Percentiles rank a stretch among this genome's conserved stretches.
These are phyloP conservation scores for Botrytis fabae DNA, from an alignment of 2,329 filamentous ascomycete species.

Conservation along the genomic window DNA sequence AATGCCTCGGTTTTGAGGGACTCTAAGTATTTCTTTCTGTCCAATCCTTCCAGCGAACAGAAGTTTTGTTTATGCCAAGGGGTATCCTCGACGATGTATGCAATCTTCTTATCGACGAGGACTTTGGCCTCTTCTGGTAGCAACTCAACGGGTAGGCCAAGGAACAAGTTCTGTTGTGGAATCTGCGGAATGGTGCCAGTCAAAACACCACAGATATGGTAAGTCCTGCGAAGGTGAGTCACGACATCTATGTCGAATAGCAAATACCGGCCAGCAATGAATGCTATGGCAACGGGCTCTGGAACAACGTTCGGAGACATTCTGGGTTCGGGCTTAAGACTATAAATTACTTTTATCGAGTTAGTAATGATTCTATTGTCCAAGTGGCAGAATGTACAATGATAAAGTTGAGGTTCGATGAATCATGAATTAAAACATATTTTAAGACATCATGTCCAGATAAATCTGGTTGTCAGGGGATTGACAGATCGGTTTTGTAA, in stretches of 20 bases:
- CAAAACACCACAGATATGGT: conserved; percentile 84
- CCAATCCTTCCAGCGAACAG: conserved; percentile 55
- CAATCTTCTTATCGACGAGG: conserved; percentile 74
- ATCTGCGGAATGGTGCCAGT: conserved; percentile 88
- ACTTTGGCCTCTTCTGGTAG: conserved; percentile 86
- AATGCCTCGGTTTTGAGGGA: conserved; percentile 49
- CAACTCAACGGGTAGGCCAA: conserved; percentile 83
- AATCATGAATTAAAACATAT: conserved; percentile 52
- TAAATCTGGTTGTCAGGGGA: conserved; percentile 64
- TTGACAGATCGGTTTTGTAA: conserved; percentile 76
- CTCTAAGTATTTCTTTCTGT: conserved; percentile 64
- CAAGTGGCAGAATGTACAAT: not conserved
- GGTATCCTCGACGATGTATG: conserved; percentile 78
- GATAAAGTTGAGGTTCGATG: conserved; percentile 37
- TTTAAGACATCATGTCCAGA: conserved; percentile 50
- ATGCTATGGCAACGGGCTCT: conserved; percentile 74
- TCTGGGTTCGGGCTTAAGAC: not conserved
- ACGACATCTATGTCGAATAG: conserved; percentile 85
- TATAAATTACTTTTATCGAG: not conserved
- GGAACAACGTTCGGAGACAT: conserved; percentile 30
- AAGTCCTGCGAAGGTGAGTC: conserved; percentile 71
- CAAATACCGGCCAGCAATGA: conserved; percentile 77
- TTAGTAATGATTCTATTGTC: conserved; percentile 10
- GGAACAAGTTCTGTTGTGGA: conserved; percentile 92
- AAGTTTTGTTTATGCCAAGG: conserved; percentile 68